Percentiles rank a stretch among this genome's conserved stretches.
Evolutionary conservation across 129 eudicot genomes (phyloP).

Genomic region (Tanacetum coccineum): DNA sequence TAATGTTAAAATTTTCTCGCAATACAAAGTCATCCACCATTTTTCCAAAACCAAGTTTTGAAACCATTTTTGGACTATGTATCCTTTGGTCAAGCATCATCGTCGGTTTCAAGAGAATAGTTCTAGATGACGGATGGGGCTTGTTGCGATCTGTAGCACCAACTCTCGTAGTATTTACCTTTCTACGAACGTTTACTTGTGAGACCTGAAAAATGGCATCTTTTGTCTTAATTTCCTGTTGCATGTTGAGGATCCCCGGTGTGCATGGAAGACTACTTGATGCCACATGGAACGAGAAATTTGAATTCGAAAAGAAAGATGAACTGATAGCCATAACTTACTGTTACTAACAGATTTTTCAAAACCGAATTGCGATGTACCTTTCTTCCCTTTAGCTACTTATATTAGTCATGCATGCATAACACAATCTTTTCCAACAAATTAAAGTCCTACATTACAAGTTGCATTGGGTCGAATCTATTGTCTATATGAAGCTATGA

Average conservation of each 20-base stretch:
- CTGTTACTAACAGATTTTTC: too few species aligned
- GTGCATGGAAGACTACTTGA: background rate
- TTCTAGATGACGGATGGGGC: constrained; percentile 67
- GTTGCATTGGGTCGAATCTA: too few species aligned
- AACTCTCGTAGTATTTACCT: constrained; percentile 57
- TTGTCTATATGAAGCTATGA: too few species aligned
- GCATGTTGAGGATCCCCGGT: background rate
- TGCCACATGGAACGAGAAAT: background rate
- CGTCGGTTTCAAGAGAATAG: constrained; percentile 63
- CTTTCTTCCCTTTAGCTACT: too few species aligned
- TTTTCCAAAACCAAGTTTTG: constrained; percentile 65
- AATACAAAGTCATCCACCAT: constrained; percentile 20
- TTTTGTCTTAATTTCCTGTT: constrained; percentile 31
- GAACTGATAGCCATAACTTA: background rate
- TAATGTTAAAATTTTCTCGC: background rate
- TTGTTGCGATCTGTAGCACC: constrained; percentile 59
- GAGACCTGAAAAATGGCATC: constrained; percentile 35
- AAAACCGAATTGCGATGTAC: too few species aligned
- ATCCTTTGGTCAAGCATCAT: constrained; percentile 82
- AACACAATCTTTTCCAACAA: too few species aligned
- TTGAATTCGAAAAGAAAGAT: background rate
- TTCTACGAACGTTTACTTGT: constrained; percentile 58
- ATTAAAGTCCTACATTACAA: too few species aligned
- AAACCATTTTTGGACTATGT: constrained; percentile 43
- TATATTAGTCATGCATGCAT: too few species aligned